Conservation (phyloP, 2,329 filamentous ascomycete genomes). For the Rugonectria rugulosa region DNA sequence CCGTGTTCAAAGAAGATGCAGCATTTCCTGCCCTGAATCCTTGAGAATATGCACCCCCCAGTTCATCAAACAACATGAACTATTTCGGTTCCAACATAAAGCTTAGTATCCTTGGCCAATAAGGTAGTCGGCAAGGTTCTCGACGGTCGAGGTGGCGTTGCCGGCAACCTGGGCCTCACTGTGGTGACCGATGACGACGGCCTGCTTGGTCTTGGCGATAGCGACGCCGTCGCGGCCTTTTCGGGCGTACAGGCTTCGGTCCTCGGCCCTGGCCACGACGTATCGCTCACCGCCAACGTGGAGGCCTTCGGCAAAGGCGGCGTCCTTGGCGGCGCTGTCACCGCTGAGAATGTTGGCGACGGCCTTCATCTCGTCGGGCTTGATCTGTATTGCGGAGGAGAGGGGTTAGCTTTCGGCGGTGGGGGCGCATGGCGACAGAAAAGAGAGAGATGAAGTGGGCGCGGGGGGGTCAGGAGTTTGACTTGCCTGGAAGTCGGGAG, state of each 20-base stretch:
- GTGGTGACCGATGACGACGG: conserved; percentile 90
- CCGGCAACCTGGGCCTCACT: conserved; percentile 75
- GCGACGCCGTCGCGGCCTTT: conserved; percentile 80
- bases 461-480: too few relatives aligned
- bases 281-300: conserved; percentile 80
- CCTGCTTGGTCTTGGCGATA: conserved; percentile 86
- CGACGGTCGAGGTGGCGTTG: conserved; percentile 79
- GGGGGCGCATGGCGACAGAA: neutral
- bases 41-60: conserved; percentile 3
- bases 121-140: conserved; percentile 87
- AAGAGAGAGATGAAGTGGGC: conserved; percentile 4
- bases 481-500: conserved; percentile 75
- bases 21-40: conserved; percentile 6
- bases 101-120: conserved; percentile 78
- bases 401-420: conserved; percentile 15
- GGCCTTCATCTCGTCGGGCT: conserved; percentile 65
- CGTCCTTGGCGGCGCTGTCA: conserved; percentile 61
- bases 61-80: neutral
- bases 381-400: conserved; percentile 37
- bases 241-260: conserved; percentile 83
- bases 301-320: conserved; percentile 76
- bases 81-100: neutral
- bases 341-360: conserved; percentile 61
- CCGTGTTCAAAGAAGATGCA: conserved; percentile 17
- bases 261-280: conserved; percentile 78